Percentiles rank a stretch among this genome's conserved stretches.
Evolutionary conservation across 2,329 filamentous ascomycete genomes (phyloP).

Genomic region (Colletotrichum cereale): DNA sequence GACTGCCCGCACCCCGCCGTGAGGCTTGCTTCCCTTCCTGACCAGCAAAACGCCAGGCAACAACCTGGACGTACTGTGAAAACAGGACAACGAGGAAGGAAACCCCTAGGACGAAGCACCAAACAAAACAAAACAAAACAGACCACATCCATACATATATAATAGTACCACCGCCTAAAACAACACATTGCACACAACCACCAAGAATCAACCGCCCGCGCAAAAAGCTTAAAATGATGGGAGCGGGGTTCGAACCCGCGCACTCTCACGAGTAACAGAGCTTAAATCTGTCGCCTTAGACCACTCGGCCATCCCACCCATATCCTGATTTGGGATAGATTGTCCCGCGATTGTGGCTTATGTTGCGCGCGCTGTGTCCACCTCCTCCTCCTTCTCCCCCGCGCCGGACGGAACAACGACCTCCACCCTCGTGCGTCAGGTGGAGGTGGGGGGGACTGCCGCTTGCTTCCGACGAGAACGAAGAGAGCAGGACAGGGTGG

Average conservation of each 20-base stretch:
- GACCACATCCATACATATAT: no score
- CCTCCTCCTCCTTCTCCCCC: no score
- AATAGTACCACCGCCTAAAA: background rate
- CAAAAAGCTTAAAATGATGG: slow-evolving; percentile 20
- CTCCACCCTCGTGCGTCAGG: background rate
- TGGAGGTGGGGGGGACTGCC: background rate
- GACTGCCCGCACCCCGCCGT: background rate
- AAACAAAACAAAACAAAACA: no score
- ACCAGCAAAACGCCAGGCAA: no score
- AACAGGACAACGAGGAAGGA: no score
- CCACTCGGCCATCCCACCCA: slow-evolving; percentile 40
- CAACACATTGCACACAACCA: background rate
- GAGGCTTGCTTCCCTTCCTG: no score
- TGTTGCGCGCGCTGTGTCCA: background rate
- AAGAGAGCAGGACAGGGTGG: background rate
- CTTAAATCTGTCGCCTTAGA: slow-evolving; percentile 41
- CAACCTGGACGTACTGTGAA: no score
- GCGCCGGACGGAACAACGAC: background rate
- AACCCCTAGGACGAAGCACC: no score
- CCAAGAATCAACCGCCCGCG: no score
- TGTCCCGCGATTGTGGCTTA: background rate
- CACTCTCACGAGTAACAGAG: slow-evolving; percentile 39
- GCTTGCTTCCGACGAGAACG: background rate
- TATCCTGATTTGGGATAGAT: background rate
- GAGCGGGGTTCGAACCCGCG: slow-evolving; percentile 39